Evolutionary conservation across 2,329 filamentous ascomycete genomes (phyloP).

Genomic region (Cladosporium sp.): DNA sequence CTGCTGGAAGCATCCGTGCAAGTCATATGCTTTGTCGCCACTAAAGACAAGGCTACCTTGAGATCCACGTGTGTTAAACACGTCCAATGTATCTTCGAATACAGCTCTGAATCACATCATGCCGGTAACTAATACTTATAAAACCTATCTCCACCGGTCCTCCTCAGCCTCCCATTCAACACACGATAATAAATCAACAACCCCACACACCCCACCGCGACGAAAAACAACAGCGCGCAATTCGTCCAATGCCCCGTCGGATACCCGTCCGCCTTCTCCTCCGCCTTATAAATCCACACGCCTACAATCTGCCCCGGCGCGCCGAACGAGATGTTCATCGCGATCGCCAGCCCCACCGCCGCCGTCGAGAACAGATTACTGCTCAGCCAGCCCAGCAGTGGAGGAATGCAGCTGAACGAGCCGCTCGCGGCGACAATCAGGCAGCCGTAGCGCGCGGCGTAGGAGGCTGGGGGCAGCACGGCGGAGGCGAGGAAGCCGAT

Average conservation of each 20-base stretch:
- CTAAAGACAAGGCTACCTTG: too few relatives aligned
- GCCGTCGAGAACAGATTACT: slow-evolving; percentile 62
- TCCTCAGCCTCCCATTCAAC: slow-evolving; percentile 32
- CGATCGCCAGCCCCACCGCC: slow-evolving; percentile 61
- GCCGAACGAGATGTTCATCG: slow-evolving; percentile 58
- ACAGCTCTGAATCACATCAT: too few relatives aligned
- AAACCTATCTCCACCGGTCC: slow-evolving; percentile 12
- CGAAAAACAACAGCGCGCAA: slow-evolving; percentile 54
- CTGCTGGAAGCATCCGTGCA: too few relatives aligned
- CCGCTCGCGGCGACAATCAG: slow-evolving; percentile 62
- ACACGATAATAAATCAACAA: slow-evolving; percentile 53
- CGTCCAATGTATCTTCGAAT: too few relatives aligned
- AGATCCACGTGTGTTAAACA: too few relatives aligned
- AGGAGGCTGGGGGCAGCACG: slow-evolving; percentile 54
- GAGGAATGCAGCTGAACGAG: slow-evolving; percentile 62
- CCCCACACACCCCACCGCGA: slow-evolving; percentile 48
- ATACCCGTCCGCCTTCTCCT: slow-evolving; percentile 56
- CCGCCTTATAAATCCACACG: slow-evolving; percentile 66
- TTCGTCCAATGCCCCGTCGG: slow-evolving; percentile 66
- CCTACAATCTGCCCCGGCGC: slow-evolving; percentile 66
- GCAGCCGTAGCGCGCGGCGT: slow-evolving; percentile 59
- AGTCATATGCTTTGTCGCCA: too few relatives aligned
- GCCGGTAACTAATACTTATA: slow-evolving; percentile 16
- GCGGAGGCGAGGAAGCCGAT: slow-evolving; percentile 58
- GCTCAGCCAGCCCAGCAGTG: slow-evolving; percentile 64